phyloP scores from a whole-genome alignment of 1,284 basidiomycete species.

The Pseudozyma sp. region DNA sequence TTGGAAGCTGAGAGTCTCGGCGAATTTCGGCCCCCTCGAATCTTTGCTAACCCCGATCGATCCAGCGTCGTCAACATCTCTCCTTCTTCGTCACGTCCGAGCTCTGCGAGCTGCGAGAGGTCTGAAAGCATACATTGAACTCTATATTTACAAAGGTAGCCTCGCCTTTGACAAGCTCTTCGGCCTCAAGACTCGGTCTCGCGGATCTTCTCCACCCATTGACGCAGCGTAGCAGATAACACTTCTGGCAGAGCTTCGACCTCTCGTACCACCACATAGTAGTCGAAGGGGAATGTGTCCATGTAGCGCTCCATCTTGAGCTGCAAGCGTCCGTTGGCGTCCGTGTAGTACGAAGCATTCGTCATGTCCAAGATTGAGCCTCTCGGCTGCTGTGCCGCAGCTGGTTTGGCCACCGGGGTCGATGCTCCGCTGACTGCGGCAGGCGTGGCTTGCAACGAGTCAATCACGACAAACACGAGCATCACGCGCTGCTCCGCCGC shows the following conservation, averaged over 20 bases:
- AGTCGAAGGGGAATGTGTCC: slow-evolving; percentile 98
- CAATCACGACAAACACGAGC: slow-evolving; percentile 96
- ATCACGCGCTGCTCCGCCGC: slow-evolving; percentile 92
- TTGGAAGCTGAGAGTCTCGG: too few relatives aligned
- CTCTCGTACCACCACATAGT: slow-evolving; percentile 90
- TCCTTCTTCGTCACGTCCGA: too few relatives aligned
- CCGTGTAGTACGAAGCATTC: slow-evolving; percentile 84
- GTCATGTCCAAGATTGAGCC: slow-evolving; percentile 93
- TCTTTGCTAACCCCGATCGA: too few relatives aligned
- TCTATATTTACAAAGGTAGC: too few relatives aligned
- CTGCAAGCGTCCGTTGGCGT: slow-evolving; percentile 80
- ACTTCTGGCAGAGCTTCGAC: slow-evolving; percentile 94
- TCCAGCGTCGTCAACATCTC: too few relatives aligned
- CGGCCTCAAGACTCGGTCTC: slow-evolving; percentile 41
- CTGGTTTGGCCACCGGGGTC: slow-evolving; percentile 6
- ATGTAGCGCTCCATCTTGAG: slow-evolving; percentile 86
- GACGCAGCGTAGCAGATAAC: slow-evolving; percentile 87
- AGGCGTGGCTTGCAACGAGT: slow-evolving; percentile 75
- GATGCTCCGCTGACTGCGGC: slow-evolving; percentile 27
- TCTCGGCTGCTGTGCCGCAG: slow-evolving; percentile 70
- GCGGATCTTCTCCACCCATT: slow-evolving; percentile 73
- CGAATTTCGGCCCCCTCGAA: too few relatives aligned
- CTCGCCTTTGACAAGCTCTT: too few relatives aligned
- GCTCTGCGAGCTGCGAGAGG: too few relatives aligned
- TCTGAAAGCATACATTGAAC: too few relatives aligned